A percentile compares a stretch with the other conserved stretches of the same genome.
Evolutionary conservation across 495 filamentous ascomycete genomes (phyloP).

Genomic region (Filosporella fistucella): DNA sequence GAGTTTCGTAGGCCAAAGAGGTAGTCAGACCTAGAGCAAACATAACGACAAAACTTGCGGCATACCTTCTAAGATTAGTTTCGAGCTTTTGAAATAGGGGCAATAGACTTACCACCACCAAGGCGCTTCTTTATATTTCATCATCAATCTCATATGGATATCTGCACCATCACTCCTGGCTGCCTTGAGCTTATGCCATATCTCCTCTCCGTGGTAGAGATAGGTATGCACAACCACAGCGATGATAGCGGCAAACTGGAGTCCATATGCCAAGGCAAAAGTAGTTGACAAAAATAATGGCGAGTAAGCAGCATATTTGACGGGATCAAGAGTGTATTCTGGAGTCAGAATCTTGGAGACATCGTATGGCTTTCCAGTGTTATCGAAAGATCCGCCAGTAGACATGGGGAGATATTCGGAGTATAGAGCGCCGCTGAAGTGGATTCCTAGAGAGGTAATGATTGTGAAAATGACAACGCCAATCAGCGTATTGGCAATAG

Average conservation of each 20-base stretch:
- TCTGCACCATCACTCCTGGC: constrained; percentile 1
- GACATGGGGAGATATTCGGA: constrained; percentile 36
- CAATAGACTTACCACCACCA: too few relatives aligned
- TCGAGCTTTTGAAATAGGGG: too few relatives aligned
- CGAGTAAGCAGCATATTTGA: constrained; percentile 54
- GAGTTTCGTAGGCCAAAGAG: constrained; percentile 62
- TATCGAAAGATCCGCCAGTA: constrained; percentile 26
- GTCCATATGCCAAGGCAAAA: constrained; percentile 59
- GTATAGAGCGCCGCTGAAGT: constrained; percentile 55
- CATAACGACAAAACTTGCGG: too few relatives aligned
- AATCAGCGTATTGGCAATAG: constrained; percentile 55
- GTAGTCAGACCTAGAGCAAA: too few relatives aligned
- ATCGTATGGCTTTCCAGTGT: constrained; percentile 38
- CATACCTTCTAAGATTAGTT: too few relatives aligned
- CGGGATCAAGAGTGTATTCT: constrained; percentile 43
- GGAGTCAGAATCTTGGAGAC: constrained; percentile 45
- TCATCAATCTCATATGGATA: constrained; percentile 34
- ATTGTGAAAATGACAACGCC: constrained; percentile 52
- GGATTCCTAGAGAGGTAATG: constrained; percentile 40
- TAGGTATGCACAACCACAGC: constrained; percentile 60
- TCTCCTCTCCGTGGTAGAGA: constrained; percentile 58
- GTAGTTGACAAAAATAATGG: constrained; percentile 59
- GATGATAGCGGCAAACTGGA: constrained; percentile 65
- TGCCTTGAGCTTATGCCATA: constrained; percentile 21
- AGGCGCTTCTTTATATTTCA: constrained; percentile 52